Percentiles rank a stretch among this genome's conserved stretches.
phyloP scores from a whole-genome alignment of 306 rosid genomes.

The Luffa aegyptiaca region DNA sequence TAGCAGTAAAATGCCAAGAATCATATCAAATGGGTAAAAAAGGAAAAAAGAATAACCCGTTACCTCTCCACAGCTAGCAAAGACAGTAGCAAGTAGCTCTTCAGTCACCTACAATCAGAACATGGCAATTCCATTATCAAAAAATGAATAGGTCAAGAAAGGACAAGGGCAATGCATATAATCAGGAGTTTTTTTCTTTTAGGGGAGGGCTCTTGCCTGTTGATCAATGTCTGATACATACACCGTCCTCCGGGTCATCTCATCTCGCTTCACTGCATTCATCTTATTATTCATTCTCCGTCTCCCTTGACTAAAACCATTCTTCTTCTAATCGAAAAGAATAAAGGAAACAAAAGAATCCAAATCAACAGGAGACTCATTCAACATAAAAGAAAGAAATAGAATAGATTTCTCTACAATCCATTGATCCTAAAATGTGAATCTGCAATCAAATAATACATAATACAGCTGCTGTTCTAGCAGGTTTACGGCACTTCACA shows the following conservation, averaged over 20 bases:
- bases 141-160: not conserved
- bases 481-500: not conserved
- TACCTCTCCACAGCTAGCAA: slow-evolving; percentile 92
- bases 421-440: not conserved
- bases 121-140: slow-evolving; percentile 4
- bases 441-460: not conserved
- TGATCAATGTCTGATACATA: slow-evolving; percentile 98
- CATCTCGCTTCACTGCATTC: slow-evolving; percentile 66
- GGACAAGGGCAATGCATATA: not conserved
- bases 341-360: not conserved
- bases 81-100: slow-evolving; percentile 95
- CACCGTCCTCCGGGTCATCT: slow-evolving; percentile 89
- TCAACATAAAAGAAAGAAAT: not conserved
- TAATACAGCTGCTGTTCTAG: not conserved
- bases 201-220: slow-evolving; percentile 31
- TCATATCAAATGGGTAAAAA: not conserved
- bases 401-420: not conserved
- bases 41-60: not conserved
- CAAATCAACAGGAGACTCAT: not conserved
- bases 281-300: slow-evolving; percentile 52
- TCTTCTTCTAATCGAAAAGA: slow-evolving; percentile 53
- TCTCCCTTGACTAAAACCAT: slow-evolving; percentile 71
- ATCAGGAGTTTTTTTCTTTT: not conserved
- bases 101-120: slow-evolving; percentile 61
- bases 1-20: slow-evolving; percentile 14